phyloP scores from a whole-genome alignment of 345 rosid species.

The Melaleuca alternifolia region DNA sequence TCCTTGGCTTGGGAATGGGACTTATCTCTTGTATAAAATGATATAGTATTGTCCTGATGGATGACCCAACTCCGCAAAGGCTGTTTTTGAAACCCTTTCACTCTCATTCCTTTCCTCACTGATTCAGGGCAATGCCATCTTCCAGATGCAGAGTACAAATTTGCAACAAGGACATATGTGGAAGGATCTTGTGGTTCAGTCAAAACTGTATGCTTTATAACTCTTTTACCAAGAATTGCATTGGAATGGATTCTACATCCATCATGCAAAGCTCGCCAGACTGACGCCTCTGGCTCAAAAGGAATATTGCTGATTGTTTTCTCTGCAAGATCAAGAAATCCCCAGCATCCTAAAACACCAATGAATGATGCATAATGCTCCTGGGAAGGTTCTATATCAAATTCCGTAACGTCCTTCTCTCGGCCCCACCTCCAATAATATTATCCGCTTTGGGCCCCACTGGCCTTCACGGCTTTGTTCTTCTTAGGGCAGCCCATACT shows the following conservation, averaged over 20 bases:
- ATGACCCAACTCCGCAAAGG: no score
- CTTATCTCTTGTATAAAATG: no score
- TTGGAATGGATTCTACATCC: slow-evolving; percentile 58
- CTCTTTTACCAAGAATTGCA: slow-evolving; percentile 41
- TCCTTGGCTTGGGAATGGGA: no score
- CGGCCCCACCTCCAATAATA: no score
- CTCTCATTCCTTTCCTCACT: slow-evolving; percentile 55
- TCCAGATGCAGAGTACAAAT: slow-evolving; percentile 80
- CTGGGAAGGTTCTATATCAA: slow-evolving; percentile 41
- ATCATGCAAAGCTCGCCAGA: slow-evolving; percentile 70
- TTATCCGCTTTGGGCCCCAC: no score
- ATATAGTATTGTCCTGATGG: no score
- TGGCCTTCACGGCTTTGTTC: no score
- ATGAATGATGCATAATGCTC: slow-evolving; percentile 63
- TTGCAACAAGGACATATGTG: slow-evolving; percentile 56
- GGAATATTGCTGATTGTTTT: slow-evolving; percentile 36
- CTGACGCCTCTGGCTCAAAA: slow-evolving; percentile 38
- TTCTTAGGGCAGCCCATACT: no score
- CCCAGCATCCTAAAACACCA: slow-evolving; percentile 72
- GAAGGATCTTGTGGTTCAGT: slow-evolving; percentile 53
- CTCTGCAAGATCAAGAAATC: slow-evolving; percentile 71
- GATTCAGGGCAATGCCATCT: slow-evolving; percentile 70
- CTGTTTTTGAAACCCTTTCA: slow-evolving; percentile 41
- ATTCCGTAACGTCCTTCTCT: no score
- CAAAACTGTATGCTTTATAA: slow-evolving; percentile 42